phyloP scores from a whole-genome alignment of 768 basidiomycete genomes.

The Amylocystis lapponica region DNA sequence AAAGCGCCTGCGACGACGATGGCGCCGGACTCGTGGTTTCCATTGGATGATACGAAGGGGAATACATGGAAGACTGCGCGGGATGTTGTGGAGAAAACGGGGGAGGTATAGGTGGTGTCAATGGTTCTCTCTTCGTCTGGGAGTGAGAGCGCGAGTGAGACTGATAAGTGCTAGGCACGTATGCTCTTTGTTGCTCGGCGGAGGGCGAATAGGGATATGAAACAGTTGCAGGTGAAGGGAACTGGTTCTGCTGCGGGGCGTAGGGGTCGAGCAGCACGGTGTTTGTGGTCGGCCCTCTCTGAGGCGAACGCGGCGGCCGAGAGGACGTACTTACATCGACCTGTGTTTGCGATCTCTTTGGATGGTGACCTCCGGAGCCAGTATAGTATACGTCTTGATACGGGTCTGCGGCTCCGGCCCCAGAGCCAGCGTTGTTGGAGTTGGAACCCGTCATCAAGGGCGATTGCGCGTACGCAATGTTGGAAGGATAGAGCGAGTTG shows the following conservation, averaged over 20 bases:
- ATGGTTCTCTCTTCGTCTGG: slow-evolving; percentile 45
- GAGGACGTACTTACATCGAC: slow-evolving; percentile 46
- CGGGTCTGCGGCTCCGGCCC: slow-evolving; percentile 39
- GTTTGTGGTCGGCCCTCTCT: slow-evolving; percentile 46
- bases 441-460: slow-evolving; percentile 17
- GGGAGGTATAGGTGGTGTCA: slow-evolving; percentile 42
- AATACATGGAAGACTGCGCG: slow-evolving; percentile 33
- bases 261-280: slow-evolving; percentile 63
- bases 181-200: slow-evolving; percentile 35
- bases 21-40: slow-evolving; percentile 63
- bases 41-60: slow-evolving; percentile 54
- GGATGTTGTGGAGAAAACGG: slow-evolving; percentile 52
- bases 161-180: slow-evolving; percentile 39
- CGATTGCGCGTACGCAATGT: slow-evolving; percentile 48
- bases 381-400: slow-evolving; percentile 61
- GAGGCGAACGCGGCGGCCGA: slow-evolving; percentile 55
- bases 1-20: slow-evolving; percentile 40
- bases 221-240: slow-evolving; percentile 53
- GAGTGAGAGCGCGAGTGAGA: slow-evolving; percentile 53
- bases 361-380: slow-evolving; percentile 38
- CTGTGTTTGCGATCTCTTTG: slow-evolving; percentile 50
- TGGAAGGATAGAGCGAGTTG: slow-evolving; percentile 52
- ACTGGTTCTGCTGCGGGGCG: slow-evolving; percentile 58
- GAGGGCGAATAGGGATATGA: slow-evolving; percentile 40
- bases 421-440: slow-evolving; percentile 25